These are phyloP conservation scores for Zancudomyces culisetae DNA, from an alignment of 371 early-diverging fungal genomes.

Conservation along the genomic window DNA sequence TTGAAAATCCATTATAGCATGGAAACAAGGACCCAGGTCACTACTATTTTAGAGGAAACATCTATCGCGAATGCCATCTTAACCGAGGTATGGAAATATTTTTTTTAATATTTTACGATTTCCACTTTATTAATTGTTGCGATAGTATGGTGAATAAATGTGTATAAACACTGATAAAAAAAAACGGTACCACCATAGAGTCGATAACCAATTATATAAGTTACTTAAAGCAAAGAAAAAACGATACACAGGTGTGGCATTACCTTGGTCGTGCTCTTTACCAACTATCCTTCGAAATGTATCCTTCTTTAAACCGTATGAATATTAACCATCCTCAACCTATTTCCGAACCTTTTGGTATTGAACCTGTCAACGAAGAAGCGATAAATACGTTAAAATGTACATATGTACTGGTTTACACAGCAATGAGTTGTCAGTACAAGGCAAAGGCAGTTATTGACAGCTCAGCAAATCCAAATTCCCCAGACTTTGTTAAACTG, in stretches of 20 bases:
- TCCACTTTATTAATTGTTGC: too few species aligned
- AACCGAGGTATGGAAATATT: too few species aligned
- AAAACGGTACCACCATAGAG: too few species aligned
- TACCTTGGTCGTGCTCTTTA: slow-evolving; percentile 13
- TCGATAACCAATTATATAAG: neutral
- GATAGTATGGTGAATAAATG: too few species aligned
- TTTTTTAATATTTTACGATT: too few species aligned
- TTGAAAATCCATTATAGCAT: too few species aligned
- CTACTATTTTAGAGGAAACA: slow-evolving; percentile 1
- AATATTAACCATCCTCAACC: too few species aligned
- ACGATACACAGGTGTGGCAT: neutral
- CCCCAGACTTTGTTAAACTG: slow-evolving; percentile 3
- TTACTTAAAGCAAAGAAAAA: neutral
- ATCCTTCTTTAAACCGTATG: too few species aligned
- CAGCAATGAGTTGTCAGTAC: slow-evolving; percentile 9
- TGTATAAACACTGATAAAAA: too few species aligned
- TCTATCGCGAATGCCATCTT: neutral
- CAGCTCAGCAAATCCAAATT: slow-evolving; percentile 12
- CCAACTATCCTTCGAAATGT: slow-evolving; percentile 3
- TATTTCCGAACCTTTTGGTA: too few species aligned
- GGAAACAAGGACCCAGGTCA: slow-evolving; percentile 4
- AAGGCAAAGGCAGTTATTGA: slow-evolving; percentile 8
- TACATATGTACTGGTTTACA: too few species aligned
- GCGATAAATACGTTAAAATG: neutral
- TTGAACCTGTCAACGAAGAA: neutral